A percentile compares a stretch with the other conserved stretches of the same genome.
These are phyloP conservation scores for Aspergillus tubingensis DNA, from an alignment of 2,329 filamentous ascomycete genomes.

Conservation along the genomic window DNA sequence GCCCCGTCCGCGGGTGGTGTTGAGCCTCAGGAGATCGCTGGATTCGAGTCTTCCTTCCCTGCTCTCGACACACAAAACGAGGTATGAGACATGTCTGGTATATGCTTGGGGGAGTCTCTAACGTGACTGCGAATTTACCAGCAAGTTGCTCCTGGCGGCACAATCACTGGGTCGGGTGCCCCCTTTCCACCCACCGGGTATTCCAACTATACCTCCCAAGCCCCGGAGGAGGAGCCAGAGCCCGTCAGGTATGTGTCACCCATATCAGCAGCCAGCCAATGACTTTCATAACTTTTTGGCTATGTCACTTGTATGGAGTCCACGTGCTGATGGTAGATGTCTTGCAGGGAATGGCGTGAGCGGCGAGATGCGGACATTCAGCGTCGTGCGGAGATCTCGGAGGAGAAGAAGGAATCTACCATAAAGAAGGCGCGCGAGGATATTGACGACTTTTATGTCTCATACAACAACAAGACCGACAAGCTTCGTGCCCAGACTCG, in stretches of 20 bases:
- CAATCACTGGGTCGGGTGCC: constrained; percentile 71
- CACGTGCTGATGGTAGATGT: background rate
- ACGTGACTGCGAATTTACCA: constrained; percentile 36
- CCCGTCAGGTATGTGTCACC: constrained; percentile 63
- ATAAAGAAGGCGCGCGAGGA: constrained; percentile 87
- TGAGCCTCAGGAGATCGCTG: constrained; percentile 48
- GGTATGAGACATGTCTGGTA: constrained; percentile 48
- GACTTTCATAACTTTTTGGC: background rate
- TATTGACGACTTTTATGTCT: constrained; percentile 99
- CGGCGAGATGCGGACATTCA: constrained; percentile 79
- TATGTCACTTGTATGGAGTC: background rate
- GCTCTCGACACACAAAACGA: constrained; percentile 74
- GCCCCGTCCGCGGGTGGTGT: constrained; percentile 18
- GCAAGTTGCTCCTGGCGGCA: constrained; percentile 73
- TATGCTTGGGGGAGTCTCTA: constrained; percentile 11
- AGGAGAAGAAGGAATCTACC: constrained; percentile 79
- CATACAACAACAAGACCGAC: constrained; percentile 98
- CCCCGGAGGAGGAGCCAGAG: constrained; percentile 78
- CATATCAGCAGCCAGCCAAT: background rate
- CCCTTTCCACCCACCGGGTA: constrained; percentile 59
- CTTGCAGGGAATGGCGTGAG: constrained; percentile 76
- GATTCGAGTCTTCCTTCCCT: constrained; percentile 89
- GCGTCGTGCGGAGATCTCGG: constrained; percentile 82
- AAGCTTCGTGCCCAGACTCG: constrained; percentile 86
- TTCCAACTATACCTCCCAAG: constrained; percentile 54